phyloP scores from a whole-genome alignment of 2,329 filamentous ascomycete genomes.

The Cercospora sp. region DNA sequence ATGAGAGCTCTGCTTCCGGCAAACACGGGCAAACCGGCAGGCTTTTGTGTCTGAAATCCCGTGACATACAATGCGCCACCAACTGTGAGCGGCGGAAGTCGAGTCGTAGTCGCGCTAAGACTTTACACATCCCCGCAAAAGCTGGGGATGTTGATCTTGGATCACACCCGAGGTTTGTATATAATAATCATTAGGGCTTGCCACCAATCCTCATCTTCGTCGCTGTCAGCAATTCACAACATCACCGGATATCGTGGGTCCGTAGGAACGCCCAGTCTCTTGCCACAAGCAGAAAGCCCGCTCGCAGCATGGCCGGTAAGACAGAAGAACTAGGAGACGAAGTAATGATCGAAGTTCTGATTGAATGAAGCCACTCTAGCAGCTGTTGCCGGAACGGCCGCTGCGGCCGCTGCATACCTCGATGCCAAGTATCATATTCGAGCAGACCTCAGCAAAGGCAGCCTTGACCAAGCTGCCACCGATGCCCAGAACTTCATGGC shows the following conservation, averaged over 20 bases:
- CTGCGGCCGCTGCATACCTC: constrained; percentile 54
- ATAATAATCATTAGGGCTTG: not conserved
- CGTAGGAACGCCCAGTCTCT: not conserved
- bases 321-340: not conserved
- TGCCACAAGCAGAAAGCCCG: not conserved
- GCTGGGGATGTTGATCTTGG: not conserved
- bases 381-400: constrained; percentile 33
- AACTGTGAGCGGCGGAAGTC: not conserved
- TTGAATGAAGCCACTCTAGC: constrained; percentile 26
- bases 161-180: not conserved
- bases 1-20: not conserved
- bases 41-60: not conserved
- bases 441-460: constrained; percentile 56
- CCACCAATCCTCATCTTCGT: not conserved
- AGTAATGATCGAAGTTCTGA: not conserved
- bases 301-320: constrained; percentile 13
- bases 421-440: constrained; percentile 69
- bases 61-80: not conserved
- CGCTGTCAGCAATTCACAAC: not conserved
- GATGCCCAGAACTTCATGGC: constrained; percentile 30
- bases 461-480: constrained; percentile 27
- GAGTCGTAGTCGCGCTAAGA: not conserved
- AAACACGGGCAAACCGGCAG: constrained; percentile 7
- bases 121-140: not conserved
- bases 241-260: not conserved